A percentile compares a stretch with the other conserved stretches of the same genome.
Evolutionary conservation across 163 green algal species (phyloP).

Genomic region (Chloromonas sp.): DNA sequence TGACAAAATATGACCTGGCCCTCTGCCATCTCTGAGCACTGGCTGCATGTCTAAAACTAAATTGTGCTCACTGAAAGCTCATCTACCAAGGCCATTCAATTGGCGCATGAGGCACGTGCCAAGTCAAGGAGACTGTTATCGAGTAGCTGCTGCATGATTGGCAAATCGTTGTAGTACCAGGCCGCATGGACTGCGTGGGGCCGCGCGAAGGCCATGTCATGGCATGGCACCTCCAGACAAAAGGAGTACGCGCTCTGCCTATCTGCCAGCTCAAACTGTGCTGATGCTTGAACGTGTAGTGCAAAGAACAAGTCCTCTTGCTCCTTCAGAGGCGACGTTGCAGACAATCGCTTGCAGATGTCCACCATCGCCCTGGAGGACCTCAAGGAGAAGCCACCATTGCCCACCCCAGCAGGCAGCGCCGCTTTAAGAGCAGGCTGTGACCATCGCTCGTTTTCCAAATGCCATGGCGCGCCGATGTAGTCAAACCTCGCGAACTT

Average conservation of each 20-base stretch:
- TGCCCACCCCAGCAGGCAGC: background rate
- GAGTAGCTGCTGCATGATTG: background rate
- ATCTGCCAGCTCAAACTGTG: background rate
- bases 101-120: too few relatives aligned
- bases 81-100: too few relatives aligned
- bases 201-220: background rate
- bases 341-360: background rate
- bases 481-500: background rate
- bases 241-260: background rate
- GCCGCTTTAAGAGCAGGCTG: background rate
- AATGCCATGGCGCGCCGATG: background rate
- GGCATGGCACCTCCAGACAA: background rate
- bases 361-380: background rate
- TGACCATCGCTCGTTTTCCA: background rate
- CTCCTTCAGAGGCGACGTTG: background rate
- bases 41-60: too few relatives aligned
- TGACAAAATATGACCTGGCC: too few relatives aligned
- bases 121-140: background rate
- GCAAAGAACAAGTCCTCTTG: background rate
- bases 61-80: too few relatives aligned
- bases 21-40: too few relatives aligned
- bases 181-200: background rate
- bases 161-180: background rate
- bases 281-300: background rate
- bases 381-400: background rate